Percentiles rank a stretch among this genome's conserved stretches.
phyloP scores from a whole-genome alignment of 2,329 filamentous ascomycete genomes.

The Canariomyces notabilis region DNA sequence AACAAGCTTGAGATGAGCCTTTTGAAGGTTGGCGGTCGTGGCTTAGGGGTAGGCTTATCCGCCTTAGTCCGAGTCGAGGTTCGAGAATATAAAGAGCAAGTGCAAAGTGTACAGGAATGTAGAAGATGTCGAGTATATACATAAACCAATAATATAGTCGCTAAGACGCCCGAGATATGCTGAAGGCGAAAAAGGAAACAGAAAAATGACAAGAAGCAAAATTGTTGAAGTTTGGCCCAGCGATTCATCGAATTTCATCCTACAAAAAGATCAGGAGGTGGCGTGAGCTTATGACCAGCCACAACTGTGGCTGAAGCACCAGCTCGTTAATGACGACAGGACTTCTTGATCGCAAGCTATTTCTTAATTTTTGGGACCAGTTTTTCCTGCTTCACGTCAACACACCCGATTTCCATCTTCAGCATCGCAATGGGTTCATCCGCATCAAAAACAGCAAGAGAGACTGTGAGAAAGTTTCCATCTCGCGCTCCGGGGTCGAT shows the following conservation, averaged over 20 bases:
- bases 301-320: conserved; percentile 7
- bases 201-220: not conserved
- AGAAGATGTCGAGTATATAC: no score
- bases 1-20: no score
- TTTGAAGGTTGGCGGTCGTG: no score
- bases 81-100: no score
- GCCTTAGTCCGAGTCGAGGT: no score
- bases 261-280: not conserved
- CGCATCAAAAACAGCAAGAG: conserved; percentile 23
- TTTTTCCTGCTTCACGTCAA: no score
- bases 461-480: conserved; percentile 26
- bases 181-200: no score
- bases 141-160: no score
- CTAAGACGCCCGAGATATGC: no score
- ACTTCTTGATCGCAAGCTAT: not conserved
- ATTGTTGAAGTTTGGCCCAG: not conserved
- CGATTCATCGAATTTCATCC: not conserved
- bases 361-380: not conserved
- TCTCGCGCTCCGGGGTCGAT: conserved; percentile 24
- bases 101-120: no score
- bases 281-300: conserved; percentile 3
- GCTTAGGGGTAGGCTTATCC: no score
- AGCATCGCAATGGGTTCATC: conserved; percentile 19
- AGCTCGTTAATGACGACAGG: conserved; percentile 1
- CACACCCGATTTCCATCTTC: no score